Conservation (phyloP, 257 asterid species). For the Osmanthus fragrans region DNA sequence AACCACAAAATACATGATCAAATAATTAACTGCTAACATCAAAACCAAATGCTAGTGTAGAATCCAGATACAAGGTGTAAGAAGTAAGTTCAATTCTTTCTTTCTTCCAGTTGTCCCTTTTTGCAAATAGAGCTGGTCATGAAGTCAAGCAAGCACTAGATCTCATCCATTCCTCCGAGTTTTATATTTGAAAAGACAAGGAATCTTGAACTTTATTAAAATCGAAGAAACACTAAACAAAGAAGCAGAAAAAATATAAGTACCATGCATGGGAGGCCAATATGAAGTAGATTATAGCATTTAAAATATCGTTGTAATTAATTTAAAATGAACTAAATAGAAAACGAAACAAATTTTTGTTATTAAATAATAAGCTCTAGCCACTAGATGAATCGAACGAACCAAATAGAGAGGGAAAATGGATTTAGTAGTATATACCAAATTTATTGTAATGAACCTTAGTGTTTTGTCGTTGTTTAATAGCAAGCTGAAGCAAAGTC, state of each 20-base stretch:
- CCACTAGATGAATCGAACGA: not conserved
- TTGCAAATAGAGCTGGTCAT: not conserved
- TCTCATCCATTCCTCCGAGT: not conserved
- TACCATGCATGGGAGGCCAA: not conserved
- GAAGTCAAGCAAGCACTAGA: too few species aligned
- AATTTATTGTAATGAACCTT: not conserved
- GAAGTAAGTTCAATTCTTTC: not conserved
- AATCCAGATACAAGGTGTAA: not conserved
- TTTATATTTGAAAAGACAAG: not conserved
- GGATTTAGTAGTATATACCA: not conserved
- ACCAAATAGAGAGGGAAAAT: not conserved
- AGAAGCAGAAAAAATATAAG: not conserved
- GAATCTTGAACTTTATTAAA: not conserved
- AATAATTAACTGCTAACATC: not conserved
- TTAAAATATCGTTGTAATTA: not conserved
- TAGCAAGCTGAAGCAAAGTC: not conserved
- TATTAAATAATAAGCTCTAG: not conserved
- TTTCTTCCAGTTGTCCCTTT: not conserved
- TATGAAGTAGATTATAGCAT: not conserved
- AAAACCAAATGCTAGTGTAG: not conserved
- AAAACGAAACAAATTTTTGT: not conserved
- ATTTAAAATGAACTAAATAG: not conserved
- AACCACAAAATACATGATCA: not conserved
- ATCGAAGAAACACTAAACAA: not conserved
- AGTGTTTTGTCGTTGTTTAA: too few species aligned